Evolutionary conservation across 2,329 filamentous ascomycete species (phyloP).

Genomic region (Chaetomiaceae sp.): DNA sequence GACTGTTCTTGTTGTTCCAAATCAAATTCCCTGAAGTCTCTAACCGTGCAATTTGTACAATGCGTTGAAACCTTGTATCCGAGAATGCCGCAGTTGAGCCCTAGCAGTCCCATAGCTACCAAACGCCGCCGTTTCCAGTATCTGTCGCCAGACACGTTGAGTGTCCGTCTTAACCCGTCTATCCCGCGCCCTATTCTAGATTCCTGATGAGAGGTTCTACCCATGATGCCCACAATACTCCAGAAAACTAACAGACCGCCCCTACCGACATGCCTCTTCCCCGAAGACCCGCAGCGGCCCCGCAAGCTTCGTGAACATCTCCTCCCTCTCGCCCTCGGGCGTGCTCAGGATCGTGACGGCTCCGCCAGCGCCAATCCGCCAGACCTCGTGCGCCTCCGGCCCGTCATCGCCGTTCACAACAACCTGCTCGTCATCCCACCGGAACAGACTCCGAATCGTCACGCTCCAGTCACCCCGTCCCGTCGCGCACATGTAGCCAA

Average conservation of each 20-base stretch:
- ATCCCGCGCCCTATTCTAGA: neutral
- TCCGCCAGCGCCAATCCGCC: slow-evolving; percentile 84
- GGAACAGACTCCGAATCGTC: slow-evolving; percentile 76
- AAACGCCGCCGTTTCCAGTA: neutral
- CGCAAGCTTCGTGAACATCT: slow-evolving; percentile 75
- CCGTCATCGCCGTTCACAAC: slow-evolving; percentile 26
- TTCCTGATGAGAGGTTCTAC: neutral
- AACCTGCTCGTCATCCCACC: slow-evolving; percentile 60
- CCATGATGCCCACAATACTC: neutral
- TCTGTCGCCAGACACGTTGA: slow-evolving; percentile 23
- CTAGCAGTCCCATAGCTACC: neutral
- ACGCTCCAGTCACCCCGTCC: slow-evolving; percentile 88
- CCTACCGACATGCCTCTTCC: slow-evolving; percentile 19
- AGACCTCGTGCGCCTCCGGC: slow-evolving; percentile 47
- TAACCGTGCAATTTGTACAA: slow-evolving; percentile 1
- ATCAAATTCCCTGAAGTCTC: neutral
- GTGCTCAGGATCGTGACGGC: slow-evolving; percentile 83
- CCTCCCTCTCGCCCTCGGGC: slow-evolving; percentile 73
- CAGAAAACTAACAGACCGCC: no score
- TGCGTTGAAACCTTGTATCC: slow-evolving; percentile 13
- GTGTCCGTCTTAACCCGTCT: slow-evolving; percentile 14
- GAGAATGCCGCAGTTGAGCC: slow-evolving; percentile 11
- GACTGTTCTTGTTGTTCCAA: neutral
- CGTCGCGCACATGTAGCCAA: slow-evolving; percentile 83
- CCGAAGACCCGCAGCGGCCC: slow-evolving; percentile 49